These are phyloP conservation scores for Boletellus dicymbophilus DNA, from an alignment of 1,284 basidiomycete species.

Conservation along the genomic window DNA sequence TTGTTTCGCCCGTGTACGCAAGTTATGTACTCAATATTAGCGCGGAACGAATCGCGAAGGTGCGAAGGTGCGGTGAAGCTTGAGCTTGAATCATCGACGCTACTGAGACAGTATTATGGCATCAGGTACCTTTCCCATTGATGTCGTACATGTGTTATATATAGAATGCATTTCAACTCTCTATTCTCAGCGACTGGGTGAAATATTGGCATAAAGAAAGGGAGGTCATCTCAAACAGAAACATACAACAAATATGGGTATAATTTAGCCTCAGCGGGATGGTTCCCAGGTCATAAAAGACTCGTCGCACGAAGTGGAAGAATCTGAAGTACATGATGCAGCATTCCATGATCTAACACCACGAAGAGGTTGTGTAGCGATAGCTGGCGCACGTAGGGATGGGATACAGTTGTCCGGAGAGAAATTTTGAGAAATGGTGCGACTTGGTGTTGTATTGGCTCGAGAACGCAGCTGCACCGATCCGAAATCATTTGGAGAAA, in stretches of 20 bases:
- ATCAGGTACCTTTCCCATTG: too few relatives aligned
- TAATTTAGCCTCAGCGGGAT: slow-evolving; percentile 25
- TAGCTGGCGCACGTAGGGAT: slow-evolving; percentile 5
- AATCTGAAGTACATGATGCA: slow-evolving; percentile 20
- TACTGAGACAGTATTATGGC: too few relatives aligned
- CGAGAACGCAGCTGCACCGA: slow-evolving; percentile 12
- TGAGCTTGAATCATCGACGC: too few relatives aligned
- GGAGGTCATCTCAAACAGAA: background rate
- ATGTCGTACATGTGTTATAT: too few relatives aligned
- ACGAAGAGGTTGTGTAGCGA: slow-evolving; percentile 33
- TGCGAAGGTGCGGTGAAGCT: too few relatives aligned
- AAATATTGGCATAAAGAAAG: too few relatives aligned
- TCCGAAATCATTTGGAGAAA: slow-evolving; percentile 25
- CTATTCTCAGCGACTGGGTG: too few relatives aligned
- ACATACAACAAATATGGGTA: background rate
- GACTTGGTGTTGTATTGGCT: slow-evolving; percentile 10
- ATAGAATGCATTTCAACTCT: too few relatives aligned
- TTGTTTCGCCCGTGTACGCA: too few relatives aligned
- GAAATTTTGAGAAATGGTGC: slow-evolving; percentile 8
- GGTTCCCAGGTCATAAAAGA: slow-evolving; percentile 50
- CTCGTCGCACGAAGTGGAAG: slow-evolving; percentile 38
- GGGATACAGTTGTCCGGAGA: slow-evolving; percentile 9
- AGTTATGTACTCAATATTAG: too few relatives aligned
- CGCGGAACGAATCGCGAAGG: too few relatives aligned
- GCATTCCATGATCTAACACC: slow-evolving; percentile 34